phyloP scores from a whole-genome alignment of 345 rosid genomes.

The Punica granatum region DNA sequence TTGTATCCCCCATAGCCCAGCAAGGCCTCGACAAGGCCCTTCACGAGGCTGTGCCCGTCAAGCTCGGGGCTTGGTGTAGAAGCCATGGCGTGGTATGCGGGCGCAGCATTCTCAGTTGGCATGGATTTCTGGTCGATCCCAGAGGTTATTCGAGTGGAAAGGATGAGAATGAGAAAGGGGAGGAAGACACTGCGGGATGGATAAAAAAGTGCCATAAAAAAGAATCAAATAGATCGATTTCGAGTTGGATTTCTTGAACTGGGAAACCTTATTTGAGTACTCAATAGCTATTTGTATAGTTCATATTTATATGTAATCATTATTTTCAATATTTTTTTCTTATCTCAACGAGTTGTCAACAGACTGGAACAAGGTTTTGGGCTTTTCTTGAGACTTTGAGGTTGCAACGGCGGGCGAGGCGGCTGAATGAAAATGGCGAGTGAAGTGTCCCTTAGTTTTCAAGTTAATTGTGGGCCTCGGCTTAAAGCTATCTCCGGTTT shows the following conservation, averaged over 20 bases:
- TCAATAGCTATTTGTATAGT: too few species aligned
- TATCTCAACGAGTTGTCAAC: not conserved
- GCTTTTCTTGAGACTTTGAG: not conserved
- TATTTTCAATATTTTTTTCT: too few species aligned
- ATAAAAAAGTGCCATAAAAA: not conserved
- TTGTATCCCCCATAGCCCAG: conserved; percentile 89
- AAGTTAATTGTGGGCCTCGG: not conserved
- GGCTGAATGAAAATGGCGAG: not conserved
- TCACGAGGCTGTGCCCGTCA: conserved; percentile 74
- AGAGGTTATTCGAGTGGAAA: not conserved
- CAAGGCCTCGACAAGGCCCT: conserved; percentile 76
- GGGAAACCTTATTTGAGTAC: not conserved
- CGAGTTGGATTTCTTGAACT: not conserved
- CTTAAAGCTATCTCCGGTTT: too few species aligned
- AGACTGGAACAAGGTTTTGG: not conserved
- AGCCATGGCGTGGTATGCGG: conserved; percentile 80
- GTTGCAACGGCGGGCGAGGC: not conserved
- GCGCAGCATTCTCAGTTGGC: conserved; percentile 64
- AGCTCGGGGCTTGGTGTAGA: conserved; percentile 95
- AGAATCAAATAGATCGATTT: not conserved
- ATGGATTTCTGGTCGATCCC: conserved; percentile 1
- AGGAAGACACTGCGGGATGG: not conserved
- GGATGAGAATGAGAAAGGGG: not conserved
- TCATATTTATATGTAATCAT: too few species aligned
- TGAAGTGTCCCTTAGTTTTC: not conserved